These are phyloP conservation scores for Tylopilus vinaceipallidus DNA, from an alignment of 768 basidiomycete species.

Conservation along the genomic window DNA sequence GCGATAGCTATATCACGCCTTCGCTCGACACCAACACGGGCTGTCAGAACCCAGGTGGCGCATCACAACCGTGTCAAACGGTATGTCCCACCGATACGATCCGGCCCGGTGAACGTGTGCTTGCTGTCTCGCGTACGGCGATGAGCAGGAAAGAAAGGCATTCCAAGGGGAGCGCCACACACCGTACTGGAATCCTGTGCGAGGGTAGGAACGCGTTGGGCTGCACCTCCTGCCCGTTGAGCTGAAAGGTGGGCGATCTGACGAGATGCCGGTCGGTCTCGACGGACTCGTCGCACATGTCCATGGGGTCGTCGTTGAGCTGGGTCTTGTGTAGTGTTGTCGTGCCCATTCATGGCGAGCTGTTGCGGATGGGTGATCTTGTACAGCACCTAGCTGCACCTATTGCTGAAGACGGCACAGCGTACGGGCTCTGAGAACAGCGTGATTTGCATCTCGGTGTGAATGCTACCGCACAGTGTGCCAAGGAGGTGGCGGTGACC, in stretches of 20 bases:
- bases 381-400: constrained; percentile 29
- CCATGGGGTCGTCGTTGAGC: constrained; percentile 18
- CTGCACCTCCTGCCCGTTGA: constrained; percentile 26
- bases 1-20: constrained; percentile 16
- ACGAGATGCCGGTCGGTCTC: constrained; percentile 31
- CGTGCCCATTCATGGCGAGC: constrained; percentile 9
- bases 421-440: no score
- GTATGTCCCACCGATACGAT: constrained; percentile 37
- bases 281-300: constrained; percentile 31
- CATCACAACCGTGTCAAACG: constrained; percentile 8
- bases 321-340: constrained; percentile 28
- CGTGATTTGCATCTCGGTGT: no score
- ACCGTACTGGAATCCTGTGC: constrained; percentile 25
- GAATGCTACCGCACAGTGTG: no score
- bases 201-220: constrained; percentile 25
- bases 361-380: constrained; percentile 26
- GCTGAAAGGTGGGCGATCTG: constrained; percentile 30
- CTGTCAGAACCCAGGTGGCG: background rate
- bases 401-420: constrained; percentile 22
- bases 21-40: background rate
- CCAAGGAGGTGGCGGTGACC: no score
- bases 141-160: background rate
- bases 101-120: constrained; percentile 33
- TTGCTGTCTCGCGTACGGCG: constrained; percentile 13
- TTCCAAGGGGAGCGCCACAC: background rate